Percentiles rank a stretch among this genome's conserved stretches.
Evolutionary conservation across 345 rosid species (phyloP).

Genomic region (Clarkia xantiana): DNA sequence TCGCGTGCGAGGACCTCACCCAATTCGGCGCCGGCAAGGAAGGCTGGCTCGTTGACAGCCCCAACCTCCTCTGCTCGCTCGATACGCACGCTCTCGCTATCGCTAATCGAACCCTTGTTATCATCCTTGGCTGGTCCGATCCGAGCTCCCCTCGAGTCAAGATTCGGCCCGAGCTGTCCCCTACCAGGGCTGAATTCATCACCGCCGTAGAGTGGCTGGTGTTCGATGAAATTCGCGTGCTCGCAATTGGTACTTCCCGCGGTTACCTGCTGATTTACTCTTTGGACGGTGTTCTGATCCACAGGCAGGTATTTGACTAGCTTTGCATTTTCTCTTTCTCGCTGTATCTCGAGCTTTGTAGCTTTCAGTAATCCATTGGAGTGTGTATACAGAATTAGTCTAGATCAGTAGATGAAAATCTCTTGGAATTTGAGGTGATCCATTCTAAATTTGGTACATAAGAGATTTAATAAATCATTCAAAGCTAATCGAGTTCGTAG

Average conservation of each 20-base stretch:
- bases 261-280: constrained; percentile 69
- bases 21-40: constrained; percentile 90
- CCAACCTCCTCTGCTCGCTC: constrained; percentile 52
- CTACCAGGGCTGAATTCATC: constrained; percentile 57
- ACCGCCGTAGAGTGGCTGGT: constrained; percentile 77
- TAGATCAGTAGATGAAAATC: too few relatives aligned
- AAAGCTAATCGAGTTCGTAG: too few relatives aligned
- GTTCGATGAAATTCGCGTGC: constrained; percentile 53
- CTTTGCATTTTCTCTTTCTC: not conserved
- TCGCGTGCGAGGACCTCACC: constrained; percentile 62
- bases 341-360: too few relatives aligned
- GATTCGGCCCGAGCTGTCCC: constrained; percentile 82
- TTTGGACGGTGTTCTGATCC: constrained; percentile 52
- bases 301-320: constrained; percentile 46
- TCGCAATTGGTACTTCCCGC: constrained; percentile 68
- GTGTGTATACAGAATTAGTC: too few relatives aligned
- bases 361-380: too few relatives aligned
- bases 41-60: constrained; percentile 70
- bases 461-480: too few relatives aligned
- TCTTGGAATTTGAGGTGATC: too few relatives aligned
- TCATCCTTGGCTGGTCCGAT: constrained; percentile 63
- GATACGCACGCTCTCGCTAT: constrained; percentile 59
- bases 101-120: constrained; percentile 38
- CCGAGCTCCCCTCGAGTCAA: constrained; percentile 42
- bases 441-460: too few relatives aligned